Percentiles rank a stretch among this genome's conserved stretches.
phyloP scores from a whole-genome alignment of 768 basidiomycete species.

The Trametopsis cervina region DNA sequence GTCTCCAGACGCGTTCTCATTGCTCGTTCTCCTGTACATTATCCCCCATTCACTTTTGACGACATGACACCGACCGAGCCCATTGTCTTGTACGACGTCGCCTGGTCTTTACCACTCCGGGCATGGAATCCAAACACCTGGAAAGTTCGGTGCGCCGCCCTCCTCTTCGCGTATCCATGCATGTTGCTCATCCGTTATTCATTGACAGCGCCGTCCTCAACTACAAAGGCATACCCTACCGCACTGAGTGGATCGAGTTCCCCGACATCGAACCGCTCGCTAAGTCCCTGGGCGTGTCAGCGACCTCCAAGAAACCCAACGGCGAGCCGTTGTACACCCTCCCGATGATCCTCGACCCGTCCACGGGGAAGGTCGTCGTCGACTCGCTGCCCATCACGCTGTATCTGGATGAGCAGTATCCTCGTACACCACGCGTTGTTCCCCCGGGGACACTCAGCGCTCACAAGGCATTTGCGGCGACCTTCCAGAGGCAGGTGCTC shows the following conservation, averaged over 20 bases:
- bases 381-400: constrained; percentile 41
- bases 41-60: no score
- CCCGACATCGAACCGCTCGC: constrained; percentile 33
- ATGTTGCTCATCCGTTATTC: constrained; percentile 16
- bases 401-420: constrained; percentile 46
- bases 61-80: no score
- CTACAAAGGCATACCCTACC: constrained; percentile 32
- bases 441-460: constrained; percentile 32
- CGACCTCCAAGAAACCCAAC: constrained; percentile 26
- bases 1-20: no score
- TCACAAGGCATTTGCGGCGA: constrained; percentile 24
- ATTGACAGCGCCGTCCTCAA: constrained; percentile 25
- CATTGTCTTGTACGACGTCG: constrained; percentile 11
- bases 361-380: constrained; percentile 30
- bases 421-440: constrained; percentile 33
- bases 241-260: constrained; percentile 42
- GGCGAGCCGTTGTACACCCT: constrained; percentile 35
- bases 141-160: constrained; percentile 26
- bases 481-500: no score
- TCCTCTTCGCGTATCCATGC: constrained; percentile 19
- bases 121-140: constrained; percentile 27
- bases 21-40: no score
- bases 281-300: constrained; percentile 27
- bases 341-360: constrained; percentile 43
- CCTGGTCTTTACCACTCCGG: no score